phyloP scores from a whole-genome alignment of 441 rosid genomes.

The Erodium trifolium region DNA sequence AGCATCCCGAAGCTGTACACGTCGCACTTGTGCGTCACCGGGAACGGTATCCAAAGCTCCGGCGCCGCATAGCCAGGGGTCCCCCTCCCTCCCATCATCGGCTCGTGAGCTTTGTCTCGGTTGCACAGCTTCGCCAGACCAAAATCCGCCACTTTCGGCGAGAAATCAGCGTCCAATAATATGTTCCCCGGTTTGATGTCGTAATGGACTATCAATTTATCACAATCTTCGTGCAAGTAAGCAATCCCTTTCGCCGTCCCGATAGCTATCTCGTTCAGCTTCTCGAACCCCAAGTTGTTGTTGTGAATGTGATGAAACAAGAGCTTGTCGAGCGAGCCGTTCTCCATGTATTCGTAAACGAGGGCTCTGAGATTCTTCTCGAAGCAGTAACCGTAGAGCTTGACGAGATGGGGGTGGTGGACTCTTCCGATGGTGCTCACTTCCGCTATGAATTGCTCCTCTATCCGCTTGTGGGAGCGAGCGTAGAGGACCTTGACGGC shows the following conservation, averaged over 20 bases:
- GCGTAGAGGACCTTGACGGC: slow-evolving; percentile 20
- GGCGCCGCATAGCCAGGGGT: slow-evolving; percentile 20
- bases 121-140: slow-evolving; percentile 22
- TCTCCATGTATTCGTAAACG: slow-evolving; percentile 21
- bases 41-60: slow-evolving; percentile 2
- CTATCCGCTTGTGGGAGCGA: slow-evolving; percentile 13
- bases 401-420: slow-evolving; percentile 20
- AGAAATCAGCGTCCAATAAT: slow-evolving; percentile 18
- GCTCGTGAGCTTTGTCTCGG: slow-evolving; percentile 7
- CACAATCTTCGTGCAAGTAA: slow-evolving; percentile 26
- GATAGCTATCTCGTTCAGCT: slow-evolving; percentile 12
- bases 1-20: not conserved
- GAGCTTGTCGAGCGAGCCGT: slow-evolving; percentile 16
- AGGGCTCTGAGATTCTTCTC: slow-evolving; percentile 19
- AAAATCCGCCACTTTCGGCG: slow-evolving; percentile 19
- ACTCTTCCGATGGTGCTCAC: slow-evolving; percentile 25
- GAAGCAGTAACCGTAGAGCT: slow-evolving; percentile 25
- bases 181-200: slow-evolving; percentile 26
- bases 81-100: slow-evolving; percentile 15
- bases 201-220: slow-evolving; percentile 20
- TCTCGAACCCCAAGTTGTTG: slow-evolving; percentile 9
- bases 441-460: slow-evolving; percentile 29
- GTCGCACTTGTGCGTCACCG: slow-evolving; percentile 8
- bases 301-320: slow-evolving; percentile 7
- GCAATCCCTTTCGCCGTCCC: slow-evolving; percentile 20